phyloP scores from a whole-genome alignment of 1,139 yeast genomes.

The Saccharomycopsis hybrid region DNA sequence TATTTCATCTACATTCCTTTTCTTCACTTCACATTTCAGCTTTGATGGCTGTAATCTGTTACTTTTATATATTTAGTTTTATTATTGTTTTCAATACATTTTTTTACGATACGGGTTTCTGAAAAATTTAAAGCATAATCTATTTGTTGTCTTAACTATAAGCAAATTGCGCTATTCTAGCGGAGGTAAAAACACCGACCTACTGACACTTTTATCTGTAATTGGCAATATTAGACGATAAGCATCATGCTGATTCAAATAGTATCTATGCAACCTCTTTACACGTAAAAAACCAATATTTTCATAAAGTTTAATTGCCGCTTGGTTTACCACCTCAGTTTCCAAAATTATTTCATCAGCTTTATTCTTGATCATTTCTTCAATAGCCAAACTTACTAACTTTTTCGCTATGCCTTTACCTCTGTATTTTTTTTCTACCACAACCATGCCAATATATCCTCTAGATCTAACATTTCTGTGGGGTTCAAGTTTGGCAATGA shows the following conservation, averaged over 20 bases:
- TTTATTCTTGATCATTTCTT: constrained; percentile 51
- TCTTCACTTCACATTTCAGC: neutral
- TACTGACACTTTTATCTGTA: constrained; percentile 41
- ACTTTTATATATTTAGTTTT: neutral
- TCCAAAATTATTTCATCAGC: constrained; percentile 90
- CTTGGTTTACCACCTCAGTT: constrained; percentile 77
- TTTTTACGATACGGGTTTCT: neutral
- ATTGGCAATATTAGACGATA: constrained; percentile 69
- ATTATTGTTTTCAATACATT: neutral
- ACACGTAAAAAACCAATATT: constrained; percentile 79
- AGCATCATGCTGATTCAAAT: constrained; percentile 90
- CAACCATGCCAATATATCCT: constrained; percentile 96
- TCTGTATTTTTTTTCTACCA: constrained; percentile 64
- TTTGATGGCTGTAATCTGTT: neutral
- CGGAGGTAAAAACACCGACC: constrained; percentile 33
- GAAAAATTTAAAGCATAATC: neutral
- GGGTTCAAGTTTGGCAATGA: constrained; percentile 75
- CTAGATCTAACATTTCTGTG: constrained; percentile 67
- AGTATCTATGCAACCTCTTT: constrained; percentile 79
- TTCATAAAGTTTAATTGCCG: constrained; percentile 76
- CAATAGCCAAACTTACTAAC: constrained; percentile 57
- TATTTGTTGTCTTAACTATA: too few species aligned
- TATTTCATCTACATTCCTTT: neutral
- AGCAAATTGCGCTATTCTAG: neutral
- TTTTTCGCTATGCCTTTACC: constrained; percentile 77